A percentile compares a stretch with the other conserved stretches of the same genome.
Conservation (phyloP, 192 early-diverging fungal species). For the Podila clonocystis region DNA sequence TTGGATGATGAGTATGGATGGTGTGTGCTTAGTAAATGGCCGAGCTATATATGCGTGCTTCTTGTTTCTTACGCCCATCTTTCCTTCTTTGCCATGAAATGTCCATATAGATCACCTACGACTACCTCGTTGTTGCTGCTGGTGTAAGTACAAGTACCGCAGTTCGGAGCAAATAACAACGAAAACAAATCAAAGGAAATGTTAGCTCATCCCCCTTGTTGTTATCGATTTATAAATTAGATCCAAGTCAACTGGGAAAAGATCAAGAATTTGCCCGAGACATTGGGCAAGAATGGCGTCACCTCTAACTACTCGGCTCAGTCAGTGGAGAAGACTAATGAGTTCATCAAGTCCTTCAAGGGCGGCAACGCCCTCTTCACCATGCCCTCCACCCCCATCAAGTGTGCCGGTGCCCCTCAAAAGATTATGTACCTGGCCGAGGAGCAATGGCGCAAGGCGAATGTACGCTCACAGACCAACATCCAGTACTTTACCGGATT, state of each 20-base stretch:
- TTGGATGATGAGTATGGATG: background rate
- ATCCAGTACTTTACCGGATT: constrained; percentile 84
- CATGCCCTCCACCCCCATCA: constrained; percentile 87
- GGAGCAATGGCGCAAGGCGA: constrained; percentile 79
- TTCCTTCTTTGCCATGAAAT: background rate
- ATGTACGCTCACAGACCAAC: constrained; percentile 70
- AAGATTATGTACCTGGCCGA: constrained; percentile 91
- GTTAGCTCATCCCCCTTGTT: constrained; percentile 15
- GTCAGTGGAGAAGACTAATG: constrained; percentile 77
- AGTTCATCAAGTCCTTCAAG: constrained; percentile 75
- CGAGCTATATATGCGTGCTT: background rate
- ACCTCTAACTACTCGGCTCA: constrained; percentile 83
- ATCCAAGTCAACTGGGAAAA: constrained; percentile 82
- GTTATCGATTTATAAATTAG: constrained; percentile 77
- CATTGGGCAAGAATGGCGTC: constrained; percentile 84
- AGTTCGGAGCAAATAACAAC: background rate
- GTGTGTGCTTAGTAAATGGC: background rate
- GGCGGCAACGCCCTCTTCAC: constrained; percentile 89
- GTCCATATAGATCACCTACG: constrained; percentile 40
- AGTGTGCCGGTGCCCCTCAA: constrained; percentile 90
- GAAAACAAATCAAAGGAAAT: too few relatives aligned
- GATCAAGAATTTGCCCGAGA: constrained; percentile 77
- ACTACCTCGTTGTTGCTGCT: constrained; percentile 49
- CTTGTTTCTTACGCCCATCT: background rate
- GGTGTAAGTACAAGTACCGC: constrained; percentile 22